Conservation (phyloP, 2,329 filamentous ascomycete species). For the Microcyclosporella mali region DNA sequence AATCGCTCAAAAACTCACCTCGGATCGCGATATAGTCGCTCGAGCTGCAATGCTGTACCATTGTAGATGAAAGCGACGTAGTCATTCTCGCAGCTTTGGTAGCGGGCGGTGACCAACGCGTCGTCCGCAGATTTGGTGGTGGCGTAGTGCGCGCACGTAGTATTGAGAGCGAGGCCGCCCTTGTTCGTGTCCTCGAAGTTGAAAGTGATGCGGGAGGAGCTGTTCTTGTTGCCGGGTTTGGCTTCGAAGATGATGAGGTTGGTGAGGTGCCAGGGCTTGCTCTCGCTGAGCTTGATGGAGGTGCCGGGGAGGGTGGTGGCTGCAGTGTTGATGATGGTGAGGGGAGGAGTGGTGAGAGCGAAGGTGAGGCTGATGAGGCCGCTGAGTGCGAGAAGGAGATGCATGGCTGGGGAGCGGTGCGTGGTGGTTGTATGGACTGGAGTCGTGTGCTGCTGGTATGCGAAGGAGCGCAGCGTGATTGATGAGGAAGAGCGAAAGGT, state of each 20-base stretch:
- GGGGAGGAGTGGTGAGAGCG: slow-evolving; percentile 1
- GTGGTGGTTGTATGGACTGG: background rate
- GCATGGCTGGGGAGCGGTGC: background rate
- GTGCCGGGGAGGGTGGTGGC: slow-evolving; percentile 1
- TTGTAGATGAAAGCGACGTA: slow-evolving; percentile 21
- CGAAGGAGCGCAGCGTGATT: background rate
- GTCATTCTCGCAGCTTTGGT: slow-evolving; percentile 19
- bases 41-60: slow-evolving; percentile 13
- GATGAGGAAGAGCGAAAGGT: background rate
- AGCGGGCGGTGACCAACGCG: slow-evolving; percentile 9
- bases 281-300: slow-evolving; percentile 11
- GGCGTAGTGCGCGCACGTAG: slow-evolving; percentile 15
- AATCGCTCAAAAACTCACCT: no score
- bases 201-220: slow-evolving; percentile 19
- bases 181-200: slow-evolving; percentile 24
- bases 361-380: slow-evolving; percentile 2
- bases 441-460: background rate
- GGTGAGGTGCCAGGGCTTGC: slow-evolving; percentile 19
- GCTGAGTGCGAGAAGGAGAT: slow-evolving; percentile 3
- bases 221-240: slow-evolving; percentile 1
- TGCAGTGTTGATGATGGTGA: slow-evolving; percentile 1
- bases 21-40: slow-evolving; percentile 18
- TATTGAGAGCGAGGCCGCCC: slow-evolving; percentile 21
- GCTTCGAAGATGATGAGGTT: slow-evolving; percentile 19
- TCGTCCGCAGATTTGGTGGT: slow-evolving; percentile 5